These are phyloP conservation scores for Debaryomyces sp. DNA, from an alignment of 1,139 yeast genomes.

Conservation along the genomic window DNA sequence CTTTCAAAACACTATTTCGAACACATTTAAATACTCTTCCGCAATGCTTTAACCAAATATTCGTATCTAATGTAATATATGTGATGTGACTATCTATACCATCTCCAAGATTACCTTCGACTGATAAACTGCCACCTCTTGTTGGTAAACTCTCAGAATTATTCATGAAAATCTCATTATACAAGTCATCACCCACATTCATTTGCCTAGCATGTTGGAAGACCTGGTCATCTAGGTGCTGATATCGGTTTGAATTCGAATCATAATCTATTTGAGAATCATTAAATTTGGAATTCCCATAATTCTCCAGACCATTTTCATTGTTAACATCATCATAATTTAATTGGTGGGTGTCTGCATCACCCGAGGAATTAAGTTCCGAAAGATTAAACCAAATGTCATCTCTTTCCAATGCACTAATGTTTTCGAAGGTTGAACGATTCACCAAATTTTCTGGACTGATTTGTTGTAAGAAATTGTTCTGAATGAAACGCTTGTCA, in stretches of 20 bases:
- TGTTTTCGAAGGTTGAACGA: conserved; percentile 8
- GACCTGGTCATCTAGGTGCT: conserved; percentile 22
- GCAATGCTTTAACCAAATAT: conserved; percentile 80
- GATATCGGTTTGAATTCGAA: conserved; percentile 20
- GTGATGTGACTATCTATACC: conserved; percentile 59
- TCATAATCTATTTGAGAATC: conserved; percentile 22
- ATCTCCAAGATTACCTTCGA: conserved; percentile 49
- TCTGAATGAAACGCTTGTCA: conserved; percentile 48
- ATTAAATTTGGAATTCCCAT: conserved; percentile 20
- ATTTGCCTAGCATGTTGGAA: conserved; percentile 13
- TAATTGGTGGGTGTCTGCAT: conserved; percentile 17
- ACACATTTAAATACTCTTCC: conserved; percentile 75
- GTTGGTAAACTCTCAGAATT: conserved; percentile 23
- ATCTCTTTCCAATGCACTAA: conserved; percentile 22
- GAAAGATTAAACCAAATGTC: conserved; percentile 28
- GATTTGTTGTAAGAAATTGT: conserved; percentile 43
- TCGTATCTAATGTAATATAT: conserved; percentile 70
- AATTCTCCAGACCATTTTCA: conserved; percentile 16
- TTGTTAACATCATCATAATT: conserved; percentile 17
- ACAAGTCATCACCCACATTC: conserved; percentile 24
- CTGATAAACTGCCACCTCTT: conserved; percentile 12
- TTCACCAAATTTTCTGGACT: conserved; percentile 26
- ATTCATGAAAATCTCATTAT: conserved; percentile 27
- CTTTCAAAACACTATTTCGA: conserved; percentile 57
- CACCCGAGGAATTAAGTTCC: conserved; percentile 13